These are phyloP conservation scores for Clitopilus hobsonii DNA, from an alignment of 768 basidiomycete species.

Conservation along the genomic window DNA sequence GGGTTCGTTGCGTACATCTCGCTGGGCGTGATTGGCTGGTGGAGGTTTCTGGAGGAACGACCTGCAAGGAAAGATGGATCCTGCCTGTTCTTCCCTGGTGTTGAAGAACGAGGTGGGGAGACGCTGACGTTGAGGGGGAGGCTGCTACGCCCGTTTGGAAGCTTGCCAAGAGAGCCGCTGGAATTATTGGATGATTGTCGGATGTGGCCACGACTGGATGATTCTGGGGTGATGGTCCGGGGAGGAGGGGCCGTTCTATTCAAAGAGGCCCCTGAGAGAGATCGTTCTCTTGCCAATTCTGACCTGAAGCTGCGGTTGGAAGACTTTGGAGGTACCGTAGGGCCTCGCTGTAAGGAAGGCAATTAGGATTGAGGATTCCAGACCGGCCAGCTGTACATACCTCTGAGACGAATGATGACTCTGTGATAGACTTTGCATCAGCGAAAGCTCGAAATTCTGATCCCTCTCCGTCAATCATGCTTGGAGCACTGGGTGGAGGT, in stretches of 20 bases:
- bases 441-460: constrained; percentile 2
- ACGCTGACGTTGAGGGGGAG: neutral
- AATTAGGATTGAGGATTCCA: neutral
- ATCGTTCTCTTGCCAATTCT: neutral
- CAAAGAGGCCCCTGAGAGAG: neutral
- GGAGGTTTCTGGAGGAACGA: neutral
- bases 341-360: neutral
- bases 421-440: constrained; percentile 1
- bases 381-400: neutral
- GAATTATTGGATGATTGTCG: neutral
- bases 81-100: neutral
- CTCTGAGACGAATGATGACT: neutral
- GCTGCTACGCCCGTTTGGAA: neutral
- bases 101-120: neutral
- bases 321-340: neutral
- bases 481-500: constrained; percentile 1
- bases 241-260: neutral
- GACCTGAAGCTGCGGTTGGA: neutral
- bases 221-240: neutral
- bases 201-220: too few species aligned
- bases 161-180: neutral
- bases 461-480: neutral
- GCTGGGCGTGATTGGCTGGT: neutral
- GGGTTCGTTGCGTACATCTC: constrained; percentile 1
- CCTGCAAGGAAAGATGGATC: neutral